Evolutionary conservation across 2,329 filamentous ascomycete species (phyloP).

Genomic region (Hymenoscyphus salicellus): DNA sequence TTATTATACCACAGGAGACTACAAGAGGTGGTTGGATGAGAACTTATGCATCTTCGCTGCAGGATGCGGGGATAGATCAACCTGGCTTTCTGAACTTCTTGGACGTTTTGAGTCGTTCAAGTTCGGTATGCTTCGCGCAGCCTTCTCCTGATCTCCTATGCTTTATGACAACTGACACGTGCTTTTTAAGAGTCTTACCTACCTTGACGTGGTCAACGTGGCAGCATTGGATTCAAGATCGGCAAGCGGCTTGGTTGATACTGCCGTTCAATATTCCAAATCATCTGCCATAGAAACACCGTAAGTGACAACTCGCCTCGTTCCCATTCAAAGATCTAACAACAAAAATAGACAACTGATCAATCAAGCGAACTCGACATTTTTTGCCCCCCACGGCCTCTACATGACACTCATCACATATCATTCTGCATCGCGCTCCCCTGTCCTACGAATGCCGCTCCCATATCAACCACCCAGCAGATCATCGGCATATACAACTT

Average conservation of each 20-base stretch:
- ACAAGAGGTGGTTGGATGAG: slow-evolving; percentile 5
- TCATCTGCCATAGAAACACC: background rate
- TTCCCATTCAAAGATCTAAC: background rate
- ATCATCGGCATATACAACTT: background rate
- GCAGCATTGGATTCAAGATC: slow-evolving; percentile 1
- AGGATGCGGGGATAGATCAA: background rate
- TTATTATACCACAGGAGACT: slow-evolving; percentile 6
- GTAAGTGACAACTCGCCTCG: background rate
- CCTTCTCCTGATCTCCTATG: background rate
- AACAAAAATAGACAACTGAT: background rate
- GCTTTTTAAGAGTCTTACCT: background rate
- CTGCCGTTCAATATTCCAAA: background rate
- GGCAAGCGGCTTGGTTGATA: background rate
- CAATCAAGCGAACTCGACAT: background rate
- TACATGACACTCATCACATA: background rate
- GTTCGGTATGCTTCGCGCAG: background rate
- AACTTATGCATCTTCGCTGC: slow-evolving; percentile 3
- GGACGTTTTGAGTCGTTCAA: background rate
- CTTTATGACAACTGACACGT: background rate
- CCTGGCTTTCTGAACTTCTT: slow-evolving; percentile 3
- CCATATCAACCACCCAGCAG: background rate
- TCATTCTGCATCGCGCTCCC: background rate
- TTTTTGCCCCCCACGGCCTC: background rate
- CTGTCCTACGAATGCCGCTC: background rate
- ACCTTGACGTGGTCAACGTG: slow-evolving; percentile 5